phyloP scores from a whole-genome alignment of 257 asterid species.

The Solanum lycopersicoides region DNA sequence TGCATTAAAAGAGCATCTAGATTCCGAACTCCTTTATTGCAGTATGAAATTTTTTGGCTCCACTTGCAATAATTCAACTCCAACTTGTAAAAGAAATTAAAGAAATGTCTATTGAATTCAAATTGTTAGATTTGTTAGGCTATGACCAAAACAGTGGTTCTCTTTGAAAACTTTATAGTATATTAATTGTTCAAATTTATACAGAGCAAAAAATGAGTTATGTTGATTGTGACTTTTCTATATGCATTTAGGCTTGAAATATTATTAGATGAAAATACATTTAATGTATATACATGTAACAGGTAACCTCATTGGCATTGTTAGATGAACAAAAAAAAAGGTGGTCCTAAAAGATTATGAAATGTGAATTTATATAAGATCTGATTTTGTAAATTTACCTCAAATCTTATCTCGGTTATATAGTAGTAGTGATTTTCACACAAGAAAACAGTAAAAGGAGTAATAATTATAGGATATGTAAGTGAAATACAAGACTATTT shows the following conservation, averaged over 20 bases:
- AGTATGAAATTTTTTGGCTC: neutral
- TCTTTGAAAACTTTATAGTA: neutral
- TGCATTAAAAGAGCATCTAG: neutral
- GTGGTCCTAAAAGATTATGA: neutral
- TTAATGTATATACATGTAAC: neutral
- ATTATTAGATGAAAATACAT: neutral
- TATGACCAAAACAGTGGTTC: neutral
- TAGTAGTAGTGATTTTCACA: neutral
- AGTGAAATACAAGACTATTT: neutral
- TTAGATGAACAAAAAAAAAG: neutral
- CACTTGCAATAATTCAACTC: neutral
- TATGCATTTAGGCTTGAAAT: neutral
- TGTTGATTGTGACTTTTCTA: neutral
- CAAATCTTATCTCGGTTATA: neutral
- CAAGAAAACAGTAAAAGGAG: neutral
- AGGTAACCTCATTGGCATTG: neutral
- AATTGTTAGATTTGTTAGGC: neutral
- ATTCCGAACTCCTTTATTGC: neutral
- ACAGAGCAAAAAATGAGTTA: neutral
- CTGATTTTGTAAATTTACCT: neutral
- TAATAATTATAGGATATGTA: neutral
- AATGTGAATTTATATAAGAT: neutral
- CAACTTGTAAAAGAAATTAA: neutral
- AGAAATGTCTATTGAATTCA: neutral
- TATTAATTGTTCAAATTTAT: neutral